Evolutionary conservation across 148 eudicot genomes (phyloP), one percentile per base, ranked within the genome.

Genomic region (Cornus kousa): DNA sequence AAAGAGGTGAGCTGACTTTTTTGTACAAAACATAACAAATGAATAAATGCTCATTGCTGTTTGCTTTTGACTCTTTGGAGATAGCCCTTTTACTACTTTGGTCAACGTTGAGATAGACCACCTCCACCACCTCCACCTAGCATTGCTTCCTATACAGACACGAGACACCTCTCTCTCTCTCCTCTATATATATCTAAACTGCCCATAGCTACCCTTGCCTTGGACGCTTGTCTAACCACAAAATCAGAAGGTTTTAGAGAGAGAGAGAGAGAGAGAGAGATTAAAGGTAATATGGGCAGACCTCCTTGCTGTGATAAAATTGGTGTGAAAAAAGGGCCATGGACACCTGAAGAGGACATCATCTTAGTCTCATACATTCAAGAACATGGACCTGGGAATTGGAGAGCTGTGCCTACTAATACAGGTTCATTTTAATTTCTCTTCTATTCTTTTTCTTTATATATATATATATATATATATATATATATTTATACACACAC

Each of bases 301-400:
- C 94, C 97, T 57, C 98, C 98, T 74, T 92, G 98, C 82, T 90
- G 97, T 79, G 98, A 91, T 32, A 90, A 90, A 82, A 62, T 80
- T 23, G 98, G 98, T 24, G 88, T 94, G 79, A 94, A 94, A 82
- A 94, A 94, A 82, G 98, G 98, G 69, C 97, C 98, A 46, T 94
- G 98, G 98, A 94, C 98, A 19, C 98, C 97, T 0, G 98, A 94
- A 72, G 98, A 94, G 80, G 98, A 94, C 76, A 92, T 94, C 79
- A 78, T 88, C 69, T 77, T 94, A 62, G 98, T 94, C n/a, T 88
- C 97, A 75, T 92, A 92, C 85, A 88, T 94, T 78, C 98, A 94
- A 83, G 89, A 92, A 74, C 87, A 94, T 77, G 98, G 97, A 22
- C 94, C 98, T 77, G 97, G 97, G 2, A 94, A 94, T 81, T 94